Conservation (phyloP, 2,329 filamentous ascomycete species). For the Zelopaecilomyces penicillatus region DNA sequence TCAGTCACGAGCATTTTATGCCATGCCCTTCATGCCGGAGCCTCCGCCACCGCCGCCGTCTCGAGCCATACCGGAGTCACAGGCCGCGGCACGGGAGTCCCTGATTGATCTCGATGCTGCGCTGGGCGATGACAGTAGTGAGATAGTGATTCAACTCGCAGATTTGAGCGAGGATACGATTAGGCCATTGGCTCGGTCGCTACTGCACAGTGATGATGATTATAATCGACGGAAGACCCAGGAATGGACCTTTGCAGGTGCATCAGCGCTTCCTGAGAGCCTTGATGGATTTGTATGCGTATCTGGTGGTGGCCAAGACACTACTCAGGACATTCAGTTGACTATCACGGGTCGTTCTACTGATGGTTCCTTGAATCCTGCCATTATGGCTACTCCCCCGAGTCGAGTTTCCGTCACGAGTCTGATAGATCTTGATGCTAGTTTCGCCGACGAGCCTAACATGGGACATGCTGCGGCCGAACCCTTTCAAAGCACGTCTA, state of each 20-base stretch:
- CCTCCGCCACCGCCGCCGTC: constrained; percentile 3
- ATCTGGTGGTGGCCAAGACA: too few relatives aligned
- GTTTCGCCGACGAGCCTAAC: background rate
- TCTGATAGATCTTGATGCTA: constrained; percentile 8
- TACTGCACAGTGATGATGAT: too few relatives aligned
- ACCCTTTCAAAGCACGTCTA: background rate
- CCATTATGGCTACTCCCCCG: constrained; percentile 10
- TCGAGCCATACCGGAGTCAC: background rate
- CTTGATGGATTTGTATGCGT: too few relatives aligned
- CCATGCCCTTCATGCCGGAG: constrained; percentile 18
- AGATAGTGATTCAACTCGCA: too few relatives aligned
- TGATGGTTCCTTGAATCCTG: background rate
- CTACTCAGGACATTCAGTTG: too few relatives aligned
- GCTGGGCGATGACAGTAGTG: constrained; percentile 18
- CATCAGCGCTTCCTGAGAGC: too few relatives aligned
- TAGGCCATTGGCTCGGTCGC: too few relatives aligned
- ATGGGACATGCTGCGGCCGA: background rate
- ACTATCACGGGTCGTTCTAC: too few relatives aligned
- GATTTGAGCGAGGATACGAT: too few relatives aligned
- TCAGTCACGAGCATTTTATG: constrained; percentile 36
- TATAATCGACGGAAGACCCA: constrained; percentile 17
- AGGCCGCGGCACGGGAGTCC: constrained; percentile 22
- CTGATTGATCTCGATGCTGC: constrained; percentile 39
- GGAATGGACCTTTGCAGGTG: constrained; percentile 41
- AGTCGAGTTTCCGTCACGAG: constrained; percentile 23